Conservation (phyloP, 148 eudicot genomes). For the Chenopodium album region DNA sequence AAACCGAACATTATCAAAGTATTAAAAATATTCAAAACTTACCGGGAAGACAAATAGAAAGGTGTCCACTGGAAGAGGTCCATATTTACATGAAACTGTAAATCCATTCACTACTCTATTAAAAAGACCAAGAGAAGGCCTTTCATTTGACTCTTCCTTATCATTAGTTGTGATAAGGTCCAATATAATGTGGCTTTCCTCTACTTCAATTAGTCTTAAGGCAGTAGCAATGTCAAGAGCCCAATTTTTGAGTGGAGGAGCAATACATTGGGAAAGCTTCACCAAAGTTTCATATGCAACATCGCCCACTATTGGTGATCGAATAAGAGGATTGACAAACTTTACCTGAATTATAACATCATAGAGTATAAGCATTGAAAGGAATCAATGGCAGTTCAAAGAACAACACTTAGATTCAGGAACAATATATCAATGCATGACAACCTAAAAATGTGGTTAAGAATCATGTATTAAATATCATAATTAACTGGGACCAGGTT, state of each 20-base stretch:
- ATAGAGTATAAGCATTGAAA: constrained; percentile 1
- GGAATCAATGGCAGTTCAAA: neutral
- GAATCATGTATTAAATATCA: neutral
- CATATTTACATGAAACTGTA: constrained; percentile 70
- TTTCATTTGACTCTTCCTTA: constrained; percentile 41
- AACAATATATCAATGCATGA: neutral
- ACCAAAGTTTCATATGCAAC: constrained; percentile 85
- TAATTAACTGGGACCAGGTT: neutral
- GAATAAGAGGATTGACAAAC: constrained; percentile 72
- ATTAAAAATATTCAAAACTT: constrained; percentile 22
- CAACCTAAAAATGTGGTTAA: neutral
- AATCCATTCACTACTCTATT: constrained; percentile 70
- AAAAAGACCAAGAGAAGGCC: constrained; percentile 60
- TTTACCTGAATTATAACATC: constrained; percentile 52
- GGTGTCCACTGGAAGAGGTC: constrained; percentile 93
- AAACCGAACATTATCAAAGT: neutral
- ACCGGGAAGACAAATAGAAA: constrained; percentile 89
- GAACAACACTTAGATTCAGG: neutral
- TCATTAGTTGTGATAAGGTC: constrained; percentile 53
- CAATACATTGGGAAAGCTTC: constrained; percentile 81
- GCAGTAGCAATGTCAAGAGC: constrained; percentile 94
- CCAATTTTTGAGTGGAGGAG: constrained; percentile 85
- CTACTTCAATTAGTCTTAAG: constrained; percentile 57
- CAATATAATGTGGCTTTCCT: constrained; percentile 49
- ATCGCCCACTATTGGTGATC: constrained; percentile 75